Conservation (phyloP, 768 basidiomycete genomes). For the Peribolospora baueri region DNA sequence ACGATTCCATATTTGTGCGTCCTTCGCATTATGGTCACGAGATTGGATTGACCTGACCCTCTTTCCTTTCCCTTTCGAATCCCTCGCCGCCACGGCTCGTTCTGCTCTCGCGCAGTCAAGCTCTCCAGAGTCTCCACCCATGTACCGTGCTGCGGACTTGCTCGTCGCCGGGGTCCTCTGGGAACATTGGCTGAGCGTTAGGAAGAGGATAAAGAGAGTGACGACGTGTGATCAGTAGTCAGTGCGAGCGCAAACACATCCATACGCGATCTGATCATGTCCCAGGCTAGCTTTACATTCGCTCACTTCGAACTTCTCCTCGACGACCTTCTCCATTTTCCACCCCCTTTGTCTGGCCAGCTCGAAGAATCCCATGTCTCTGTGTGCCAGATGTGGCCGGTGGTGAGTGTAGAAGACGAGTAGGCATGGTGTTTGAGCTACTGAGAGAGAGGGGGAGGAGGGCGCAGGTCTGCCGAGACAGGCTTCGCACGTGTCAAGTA, state of each 20-base stretch:
- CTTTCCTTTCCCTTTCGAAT: too few relatives aligned
- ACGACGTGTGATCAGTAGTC: too few relatives aligned
- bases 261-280: too few relatives aligned
- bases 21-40: too few relatives aligned
- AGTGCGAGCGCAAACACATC: too few relatives aligned
- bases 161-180: constrained; percentile 57
- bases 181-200: constrained; percentile 39
- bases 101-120: too few relatives aligned
- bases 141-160: constrained; percentile 56
- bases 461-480: constrained; percentile 3
- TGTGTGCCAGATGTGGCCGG: constrained; percentile 52
- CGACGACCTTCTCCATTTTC: constrained; percentile 45
- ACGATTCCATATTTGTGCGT: too few relatives aligned
- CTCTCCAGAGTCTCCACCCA: constrained; percentile 40
- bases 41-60: too few relatives aligned
- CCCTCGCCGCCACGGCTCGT: too few relatives aligned
- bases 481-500: constrained; percentile 48
- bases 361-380: constrained; percentile 59
- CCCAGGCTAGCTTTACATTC: too few relatives aligned
- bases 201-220: too few relatives aligned
- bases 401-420: constrained; percentile 81
- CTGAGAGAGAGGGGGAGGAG: constrained; percentile 17
- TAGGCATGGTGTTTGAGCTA: too few relatives aligned
- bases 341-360: constrained; percentile 41
- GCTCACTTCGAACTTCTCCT: constrained; percentile 34